A percentile compares a stretch with the other conserved stretches of the same genome.
phyloP scores from a whole-genome alignment of 192 early-diverging fungal species.

The Phycomyces blakesleeanus region DNA sequence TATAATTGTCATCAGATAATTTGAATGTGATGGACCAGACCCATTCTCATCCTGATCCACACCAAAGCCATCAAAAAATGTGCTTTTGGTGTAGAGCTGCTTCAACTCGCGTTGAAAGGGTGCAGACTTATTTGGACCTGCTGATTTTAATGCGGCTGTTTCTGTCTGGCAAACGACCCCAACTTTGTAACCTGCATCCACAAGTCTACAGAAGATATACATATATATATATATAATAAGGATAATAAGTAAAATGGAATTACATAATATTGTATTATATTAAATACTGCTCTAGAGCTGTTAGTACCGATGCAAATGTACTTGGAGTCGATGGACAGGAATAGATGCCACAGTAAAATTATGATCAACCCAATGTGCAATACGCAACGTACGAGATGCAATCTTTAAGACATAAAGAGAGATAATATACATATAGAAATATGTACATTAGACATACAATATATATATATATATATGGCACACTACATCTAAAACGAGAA shows the following conservation, averaged over 20 bases:
- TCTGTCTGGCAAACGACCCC: conserved; percentile 81
- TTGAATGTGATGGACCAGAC: conserved; percentile 9
- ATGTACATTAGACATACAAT: too few species aligned
- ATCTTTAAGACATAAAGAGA: conserved; percentile 38
- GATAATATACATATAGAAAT: too few species aligned
- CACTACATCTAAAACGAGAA: too few species aligned
- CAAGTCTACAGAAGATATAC: conserved; percentile 46
- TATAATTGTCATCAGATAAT: conserved; percentile 52
- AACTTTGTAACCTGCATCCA: conserved; percentile 80
- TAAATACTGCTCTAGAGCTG: too few species aligned
- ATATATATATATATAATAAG: too few species aligned
- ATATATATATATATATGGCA: too few species aligned
- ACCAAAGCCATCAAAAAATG: conserved; percentile 39
- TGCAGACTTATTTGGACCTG: conserved; percentile 57
- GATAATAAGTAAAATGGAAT: too few species aligned
- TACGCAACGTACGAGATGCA: conserved; percentile 71
- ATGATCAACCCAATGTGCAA: conserved; percentile 76
- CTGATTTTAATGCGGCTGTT: conserved; percentile 82
- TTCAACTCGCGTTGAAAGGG: conserved; percentile 67
- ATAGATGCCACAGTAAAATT: conserved; percentile 80
- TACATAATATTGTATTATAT: too few species aligned
- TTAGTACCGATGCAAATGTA: conserved; percentile 72
- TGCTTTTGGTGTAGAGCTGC: conserved; percentile 68
- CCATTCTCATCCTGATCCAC: conserved; percentile 1
- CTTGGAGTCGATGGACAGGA: conserved; percentile 69